Base-by-base conservation (phyloP, 306 rosid species). In the Cucurbita maxima region DNA sequence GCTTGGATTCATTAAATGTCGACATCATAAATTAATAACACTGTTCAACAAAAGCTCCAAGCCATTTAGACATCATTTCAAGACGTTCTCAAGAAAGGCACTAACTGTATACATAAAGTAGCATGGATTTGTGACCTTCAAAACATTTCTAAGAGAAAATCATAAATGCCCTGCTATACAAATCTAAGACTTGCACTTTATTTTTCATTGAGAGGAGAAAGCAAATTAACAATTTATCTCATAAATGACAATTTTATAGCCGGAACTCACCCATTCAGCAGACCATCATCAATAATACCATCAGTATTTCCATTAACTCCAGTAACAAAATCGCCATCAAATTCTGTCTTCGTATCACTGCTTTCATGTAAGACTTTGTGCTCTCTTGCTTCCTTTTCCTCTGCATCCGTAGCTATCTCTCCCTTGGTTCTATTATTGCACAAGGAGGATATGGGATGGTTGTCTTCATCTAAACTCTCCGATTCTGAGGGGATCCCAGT, bases 361-460 rank as follows among this genome's bases (percentile, higher is more conserved):
- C 61, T 80, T 78, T 72, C 84, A 79, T n/a, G 72, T 5, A 18
- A n/a, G 30, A 18, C 71, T 20, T 64, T 41, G 71, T 64, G 71
- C 30, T 64, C 71, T 63, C 4, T 15, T 40, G 45, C 51, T 37
- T 63, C 71, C 52, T 40, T 63, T 10, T 63, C 52, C 30, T 63
- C 14, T 38, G 52, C 63, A 59, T 80, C 69, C 5, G 40, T 45
- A 59, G 79, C 57, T 76, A 71, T 73, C 74, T 75, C 81, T 63
- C 48, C 48, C 75, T 66, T 47, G 59, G 77, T 40, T 75, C 69
- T 81, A 56, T 45, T 76, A 80, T 84, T 88, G 78, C 9, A 79
- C 58, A 83, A 19, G 59, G 83, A 79, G 44, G 90, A 87, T 79
- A 85, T 84, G 5, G 87, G 90, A 72, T 56, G n/a, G 40, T 20